phyloP scores from a whole-genome alignment of 306 rosid genomes.

The Vigna reflexopilosa region DNA sequence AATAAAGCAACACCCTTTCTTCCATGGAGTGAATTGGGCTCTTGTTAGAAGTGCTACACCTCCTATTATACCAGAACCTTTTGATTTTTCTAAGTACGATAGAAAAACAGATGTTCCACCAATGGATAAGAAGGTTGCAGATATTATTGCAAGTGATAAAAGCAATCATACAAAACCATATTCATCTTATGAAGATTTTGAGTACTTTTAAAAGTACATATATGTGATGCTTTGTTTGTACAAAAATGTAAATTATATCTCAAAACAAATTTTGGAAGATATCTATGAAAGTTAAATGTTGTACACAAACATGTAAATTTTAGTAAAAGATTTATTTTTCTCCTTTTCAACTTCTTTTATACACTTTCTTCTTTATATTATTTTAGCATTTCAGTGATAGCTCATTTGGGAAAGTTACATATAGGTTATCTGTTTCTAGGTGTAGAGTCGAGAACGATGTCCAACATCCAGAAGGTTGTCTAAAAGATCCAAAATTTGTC shows the following conservation, averaged over 20 bases:
- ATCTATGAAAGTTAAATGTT: background rate
- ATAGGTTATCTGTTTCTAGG: too few species aligned
- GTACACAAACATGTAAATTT: background rate
- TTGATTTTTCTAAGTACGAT: slow-evolving; percentile 64
- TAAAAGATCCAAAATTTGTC: too few species aligned
- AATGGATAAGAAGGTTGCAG: slow-evolving; percentile 42
- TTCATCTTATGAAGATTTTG: slow-evolving; percentile 55
- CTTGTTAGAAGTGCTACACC: slow-evolving; percentile 75
- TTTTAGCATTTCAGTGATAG: too few species aligned
- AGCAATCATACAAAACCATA: background rate
- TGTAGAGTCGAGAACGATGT: too few species aligned
- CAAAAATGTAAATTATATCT: background rate
- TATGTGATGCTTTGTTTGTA: background rate
- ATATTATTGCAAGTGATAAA: slow-evolving; percentile 25
- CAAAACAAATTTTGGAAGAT: background rate
- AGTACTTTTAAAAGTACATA: slow-evolving; percentile 52
- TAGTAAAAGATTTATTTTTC: too few species aligned
- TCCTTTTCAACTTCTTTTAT: too few species aligned
- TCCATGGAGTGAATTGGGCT: slow-evolving; percentile 92
- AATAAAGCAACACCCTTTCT: slow-evolving; percentile 92
- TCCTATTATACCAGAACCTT: slow-evolving; percentile 73
- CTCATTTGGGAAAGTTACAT: too few species aligned
- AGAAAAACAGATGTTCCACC: slow-evolving; percentile 35
- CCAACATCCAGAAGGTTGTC: too few species aligned
- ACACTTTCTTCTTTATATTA: too few species aligned